Conservation (phyloP, 78 protist genomes). For the Tieghemostelium lacteum region DNA sequence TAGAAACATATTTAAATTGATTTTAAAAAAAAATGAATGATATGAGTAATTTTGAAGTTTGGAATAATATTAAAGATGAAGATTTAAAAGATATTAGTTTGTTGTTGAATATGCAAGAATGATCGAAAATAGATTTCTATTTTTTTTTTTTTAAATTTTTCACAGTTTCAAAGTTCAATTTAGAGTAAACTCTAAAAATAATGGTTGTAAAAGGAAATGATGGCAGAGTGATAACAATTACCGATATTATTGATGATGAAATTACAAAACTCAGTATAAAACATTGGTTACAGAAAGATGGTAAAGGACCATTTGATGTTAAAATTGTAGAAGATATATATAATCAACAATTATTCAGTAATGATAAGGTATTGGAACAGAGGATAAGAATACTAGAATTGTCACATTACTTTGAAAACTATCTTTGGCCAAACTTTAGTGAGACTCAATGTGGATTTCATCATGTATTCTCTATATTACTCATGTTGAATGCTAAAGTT, state of each 20-base stretch:
- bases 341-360: neutral
- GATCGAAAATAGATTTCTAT: neutral
- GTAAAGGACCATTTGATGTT: neutral
- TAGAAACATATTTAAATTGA: too few species aligned
- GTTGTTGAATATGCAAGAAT: neutral
- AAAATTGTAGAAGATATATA: conserved; percentile 26
- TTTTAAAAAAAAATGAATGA: too few species aligned
- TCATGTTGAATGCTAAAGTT: conserved; percentile 91
- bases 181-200: neutral
- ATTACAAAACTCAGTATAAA: conserved; percentile 1
- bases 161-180: too few species aligned
- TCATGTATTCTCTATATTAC: conserved; percentile 83
- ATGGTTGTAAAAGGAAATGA: neutral
- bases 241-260: conserved; percentile 3
- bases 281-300: conserved; percentile 13
- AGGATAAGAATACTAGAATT: conserved; percentile 28
- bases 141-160: too few species aligned
- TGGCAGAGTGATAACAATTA: conserved; percentile 2
- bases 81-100: too few species aligned
- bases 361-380: neutral
- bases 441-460: neutral
- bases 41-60: too few species aligned
- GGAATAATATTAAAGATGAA: too few species aligned
- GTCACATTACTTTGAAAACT: conserved; percentile 69
- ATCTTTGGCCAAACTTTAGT: conserved; percentile 89